phyloP scores from a whole-genome alignment of 2,329 filamentous ascomycete species.

The Hyphodiscus sp. region DNA sequence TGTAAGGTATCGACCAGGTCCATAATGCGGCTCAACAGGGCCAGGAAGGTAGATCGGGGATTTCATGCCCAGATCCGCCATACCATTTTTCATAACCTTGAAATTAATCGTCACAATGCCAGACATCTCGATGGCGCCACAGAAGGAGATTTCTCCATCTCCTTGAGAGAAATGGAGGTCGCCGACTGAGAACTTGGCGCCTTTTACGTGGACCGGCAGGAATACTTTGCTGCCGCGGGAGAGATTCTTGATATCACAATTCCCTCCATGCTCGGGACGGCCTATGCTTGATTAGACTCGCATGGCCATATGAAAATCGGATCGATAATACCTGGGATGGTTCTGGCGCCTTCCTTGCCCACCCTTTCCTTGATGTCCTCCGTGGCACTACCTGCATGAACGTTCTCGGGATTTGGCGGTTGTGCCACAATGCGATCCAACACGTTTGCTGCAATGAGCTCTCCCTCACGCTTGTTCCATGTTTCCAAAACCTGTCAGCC shows the following conservation, averaged over 20 bases:
- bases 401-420: conserved; percentile 65
- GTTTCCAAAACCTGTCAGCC: conserved; percentile 52
- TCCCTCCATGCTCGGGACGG: conserved; percentile 54
- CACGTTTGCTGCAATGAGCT: conserved; percentile 65
- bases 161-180: conserved; percentile 71
- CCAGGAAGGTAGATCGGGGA: conserved; percentile 81
- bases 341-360: conserved; percentile 72
- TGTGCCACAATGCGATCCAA: conserved; percentile 68
- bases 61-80: conserved; percentile 69
- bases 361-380: conserved; percentile 58
- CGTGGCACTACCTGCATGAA: conserved; percentile 63
- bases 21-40: conserved; percentile 82
- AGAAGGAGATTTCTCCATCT: conserved; percentile 86
- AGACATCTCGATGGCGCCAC: conserved; percentile 89
- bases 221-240: conserved; percentile 76
- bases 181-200: conserved; percentile 85
- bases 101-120: conserved; percentile 88
- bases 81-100: conserved; percentile 75
- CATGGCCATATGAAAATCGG: too few species aligned
- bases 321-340: conserved; percentile 57
- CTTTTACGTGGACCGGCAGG: conserved; percentile 77
- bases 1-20: conserved; percentile 72
- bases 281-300: conserved; percentile 11
- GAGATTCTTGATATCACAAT: conserved; percentile 88
- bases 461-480: conserved; percentile 80